Evolutionary conservation across 148 eudicot genomes (phyloP).

Genomic region (Rhododendron williamsianum): DNA sequence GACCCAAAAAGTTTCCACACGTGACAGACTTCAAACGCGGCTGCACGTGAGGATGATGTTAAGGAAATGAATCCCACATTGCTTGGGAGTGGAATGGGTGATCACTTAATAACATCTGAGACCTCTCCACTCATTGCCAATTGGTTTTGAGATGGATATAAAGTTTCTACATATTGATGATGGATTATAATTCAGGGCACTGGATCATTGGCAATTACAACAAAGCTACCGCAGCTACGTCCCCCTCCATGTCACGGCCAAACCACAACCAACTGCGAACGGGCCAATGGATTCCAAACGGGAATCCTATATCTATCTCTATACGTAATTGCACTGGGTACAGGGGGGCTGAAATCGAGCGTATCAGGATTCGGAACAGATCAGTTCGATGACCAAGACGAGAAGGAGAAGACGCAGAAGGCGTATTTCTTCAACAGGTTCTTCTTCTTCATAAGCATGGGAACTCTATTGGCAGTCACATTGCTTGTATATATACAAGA

Average conservation of each 20-base stretch:
- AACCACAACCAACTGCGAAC: constrained; percentile 31
- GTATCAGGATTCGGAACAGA: constrained; percentile 71
- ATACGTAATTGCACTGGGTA: constrained; percentile 58
- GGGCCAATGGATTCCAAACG: constrained; percentile 63
- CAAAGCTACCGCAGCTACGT: constrained; percentile 50
- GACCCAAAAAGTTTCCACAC: too few species aligned
- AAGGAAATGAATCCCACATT: too few species aligned
- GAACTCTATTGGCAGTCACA: constrained; percentile 75
- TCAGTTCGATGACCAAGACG: constrained; percentile 63
- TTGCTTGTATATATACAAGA: constrained; percentile 84
- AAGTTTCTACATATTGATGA: neutral
- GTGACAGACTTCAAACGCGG: too few species aligned
- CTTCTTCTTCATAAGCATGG: constrained; percentile 87
- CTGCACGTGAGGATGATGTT: too few species aligned
- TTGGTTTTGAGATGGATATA: too few species aligned
- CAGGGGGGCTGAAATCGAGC: constrained; percentile 69
- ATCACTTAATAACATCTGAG: too few species aligned
- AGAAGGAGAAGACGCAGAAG: constrained; percentile 68
- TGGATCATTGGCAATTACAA: constrained; percentile 51
- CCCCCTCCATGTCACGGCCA: constrained; percentile 55
- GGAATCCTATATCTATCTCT: constrained; percentile 47
- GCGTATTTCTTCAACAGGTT: constrained; percentile 84
- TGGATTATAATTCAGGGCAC: constrained; percentile 45
- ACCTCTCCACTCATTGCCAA: too few species aligned
- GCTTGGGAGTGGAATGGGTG: too few species aligned